Evolutionary conservation across 768 basidiomycete species (phyloP).

Genomic region (Mycena albidolilacea): DNA sequence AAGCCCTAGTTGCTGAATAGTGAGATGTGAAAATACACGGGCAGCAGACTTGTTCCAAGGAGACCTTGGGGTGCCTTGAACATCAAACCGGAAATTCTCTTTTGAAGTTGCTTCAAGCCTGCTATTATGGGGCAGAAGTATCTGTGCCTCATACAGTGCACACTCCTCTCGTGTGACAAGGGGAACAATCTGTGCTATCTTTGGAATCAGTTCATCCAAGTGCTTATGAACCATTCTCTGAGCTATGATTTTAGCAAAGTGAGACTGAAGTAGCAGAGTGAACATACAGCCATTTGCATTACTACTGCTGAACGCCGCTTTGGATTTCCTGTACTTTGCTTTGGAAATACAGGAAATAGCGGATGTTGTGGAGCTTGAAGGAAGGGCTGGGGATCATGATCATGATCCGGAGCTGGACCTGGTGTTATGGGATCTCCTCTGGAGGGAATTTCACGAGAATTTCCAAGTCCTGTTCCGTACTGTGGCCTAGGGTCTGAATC

Average conservation of each 20-base stretch:
- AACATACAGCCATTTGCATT: conserved; percentile 5
- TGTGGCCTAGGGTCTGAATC: too few relatives aligned
- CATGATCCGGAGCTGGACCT: too few relatives aligned
- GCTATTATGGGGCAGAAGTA: not conserved
- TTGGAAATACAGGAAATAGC: conserved; percentile 9
- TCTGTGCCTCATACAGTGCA: not conserved
- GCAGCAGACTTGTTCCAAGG: conserved; percentile 30
- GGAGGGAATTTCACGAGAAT: too few relatives aligned
- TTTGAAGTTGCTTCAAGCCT: conserved; percentile 14
- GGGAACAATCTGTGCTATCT: not conserved
- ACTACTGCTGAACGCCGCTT: not conserved
- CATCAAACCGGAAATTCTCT: conserved; percentile 19
- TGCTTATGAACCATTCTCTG: conserved; percentile 9
- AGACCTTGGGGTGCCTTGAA: conserved; percentile 7
- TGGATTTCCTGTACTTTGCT: not conserved
- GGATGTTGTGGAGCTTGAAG: not conserved
- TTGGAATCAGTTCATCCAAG: conserved; percentile 6
- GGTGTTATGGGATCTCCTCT: too few relatives aligned
- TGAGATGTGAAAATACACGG: conserved; percentile 14
- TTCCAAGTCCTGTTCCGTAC: too few relatives aligned
- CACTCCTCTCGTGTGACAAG: not conserved
- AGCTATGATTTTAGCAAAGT: not conserved
- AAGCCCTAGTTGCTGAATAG: conserved; percentile 4
- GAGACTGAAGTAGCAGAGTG: too few relatives aligned
- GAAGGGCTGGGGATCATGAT: not conserved